Evolutionary conservation across 2,329 filamentous ascomycete species (phyloP).

Genomic region (Phyllosticta capitalensis): DNA sequence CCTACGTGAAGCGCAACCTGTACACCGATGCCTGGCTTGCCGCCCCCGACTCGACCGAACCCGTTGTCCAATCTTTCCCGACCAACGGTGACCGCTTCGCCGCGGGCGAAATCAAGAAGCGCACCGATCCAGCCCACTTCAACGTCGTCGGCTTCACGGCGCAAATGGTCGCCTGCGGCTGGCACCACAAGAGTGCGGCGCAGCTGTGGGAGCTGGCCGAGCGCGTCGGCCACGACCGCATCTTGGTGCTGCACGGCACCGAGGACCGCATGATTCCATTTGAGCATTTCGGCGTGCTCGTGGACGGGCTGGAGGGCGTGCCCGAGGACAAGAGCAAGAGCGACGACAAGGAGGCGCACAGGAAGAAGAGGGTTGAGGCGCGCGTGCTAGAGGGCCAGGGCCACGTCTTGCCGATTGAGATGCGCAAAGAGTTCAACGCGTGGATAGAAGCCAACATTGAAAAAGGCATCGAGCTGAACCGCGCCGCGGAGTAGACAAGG

Average conservation of each 20-base stretch:
- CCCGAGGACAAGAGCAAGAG: conserved; percentile 23
- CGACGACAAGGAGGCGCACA: conserved; percentile 16
- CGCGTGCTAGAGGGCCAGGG: conserved; percentile 61
- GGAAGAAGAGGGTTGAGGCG: conserved; percentile 40
- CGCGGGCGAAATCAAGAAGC: conserved; percentile 68
- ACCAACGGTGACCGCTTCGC: conserved; percentile 76
- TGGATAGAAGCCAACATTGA: conserved; percentile 50
- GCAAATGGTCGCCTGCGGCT: conserved; percentile 68
- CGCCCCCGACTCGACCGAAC: conserved; percentile 43
- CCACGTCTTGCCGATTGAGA: conserved; percentile 67
- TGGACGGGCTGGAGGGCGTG: conserved; percentile 43
- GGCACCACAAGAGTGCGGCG: conserved; percentile 63
- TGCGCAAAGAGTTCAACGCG: conserved; percentile 56
- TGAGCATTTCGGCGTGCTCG: conserved; percentile 59
- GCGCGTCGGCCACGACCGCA: conserved; percentile 59
- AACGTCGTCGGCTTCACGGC: conserved; percentile 59
- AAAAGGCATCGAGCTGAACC: conserved; percentile 41
- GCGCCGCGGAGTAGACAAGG: background rate
- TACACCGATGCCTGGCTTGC: conserved; percentile 57
- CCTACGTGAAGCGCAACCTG: conserved; percentile 54
- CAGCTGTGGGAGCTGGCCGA: conserved; percentile 60
- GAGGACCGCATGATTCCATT: conserved; percentile 69
- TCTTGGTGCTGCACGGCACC: conserved; percentile 69
- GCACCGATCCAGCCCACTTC: conserved; percentile 51
- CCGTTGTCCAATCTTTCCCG: conserved; percentile 45